Conservation (phyloP, 169 alveolate genomes). For the Eimeria acervulina region DNA sequence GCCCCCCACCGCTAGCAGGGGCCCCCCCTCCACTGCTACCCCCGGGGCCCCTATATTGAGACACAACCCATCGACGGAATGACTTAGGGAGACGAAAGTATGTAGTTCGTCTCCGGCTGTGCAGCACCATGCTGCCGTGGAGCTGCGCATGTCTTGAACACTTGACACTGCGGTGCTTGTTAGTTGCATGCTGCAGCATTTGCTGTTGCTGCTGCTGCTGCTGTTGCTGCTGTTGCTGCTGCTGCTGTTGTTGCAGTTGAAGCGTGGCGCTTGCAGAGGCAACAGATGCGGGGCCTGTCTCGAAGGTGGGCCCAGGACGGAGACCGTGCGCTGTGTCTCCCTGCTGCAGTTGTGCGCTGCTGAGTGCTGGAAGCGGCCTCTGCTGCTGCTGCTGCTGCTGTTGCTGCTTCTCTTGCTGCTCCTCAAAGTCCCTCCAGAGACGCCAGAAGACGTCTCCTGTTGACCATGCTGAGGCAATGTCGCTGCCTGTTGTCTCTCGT, state of each 20-base stretch:
- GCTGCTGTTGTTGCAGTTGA: neutral
- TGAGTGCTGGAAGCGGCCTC: neutral
- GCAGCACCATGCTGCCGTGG: neutral
- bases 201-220: neutral
- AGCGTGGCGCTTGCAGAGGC: neutral
- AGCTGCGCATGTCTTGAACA: neutral
- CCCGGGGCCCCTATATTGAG: slow-evolving; percentile 16
- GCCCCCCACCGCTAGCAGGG: neutral
- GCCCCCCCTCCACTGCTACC: neutral
- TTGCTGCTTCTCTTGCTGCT: neutral
- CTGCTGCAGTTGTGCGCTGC: slow-evolving; percentile 6
- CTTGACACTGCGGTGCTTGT: neutral
- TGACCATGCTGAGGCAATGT: slow-evolving; percentile 35
- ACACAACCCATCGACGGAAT: slow-evolving; percentile 31
- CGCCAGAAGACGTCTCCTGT: slow-evolving; percentile 11
- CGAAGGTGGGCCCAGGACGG: neutral
- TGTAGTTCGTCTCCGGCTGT: neutral
- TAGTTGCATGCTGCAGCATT: neutral
- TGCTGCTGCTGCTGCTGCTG: too few species aligned
- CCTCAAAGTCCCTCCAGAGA: slow-evolving; percentile 23
- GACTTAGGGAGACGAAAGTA: slow-evolving; percentile 7
- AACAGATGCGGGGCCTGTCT: neutral
- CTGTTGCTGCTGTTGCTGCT: slow-evolving; percentile 11
- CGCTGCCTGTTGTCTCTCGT: slow-evolving; percentile 12
- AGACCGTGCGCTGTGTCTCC: neutral